Base-by-base conservation (phyloP, 371 early-diverging fungal species). In the Coemansia sp. region DNA sequence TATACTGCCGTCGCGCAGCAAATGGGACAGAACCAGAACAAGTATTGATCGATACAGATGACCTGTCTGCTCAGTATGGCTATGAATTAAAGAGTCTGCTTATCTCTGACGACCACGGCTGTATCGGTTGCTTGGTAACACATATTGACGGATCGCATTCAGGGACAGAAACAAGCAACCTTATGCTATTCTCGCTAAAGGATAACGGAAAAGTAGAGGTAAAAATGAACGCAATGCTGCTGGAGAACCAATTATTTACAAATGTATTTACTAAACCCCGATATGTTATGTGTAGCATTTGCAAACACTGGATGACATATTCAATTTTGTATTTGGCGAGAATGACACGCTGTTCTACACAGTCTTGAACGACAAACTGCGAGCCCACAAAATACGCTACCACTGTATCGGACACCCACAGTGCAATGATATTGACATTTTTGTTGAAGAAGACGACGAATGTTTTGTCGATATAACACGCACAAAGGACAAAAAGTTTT, bases 241-340 rank as follows among this genome's bases (percentile, higher is more conserved):
- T 34, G 48, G 40, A 31, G 16, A 55, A 13, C 5, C 24, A 16
- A 21, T 40, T 1, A 14, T 26, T 54, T 13, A 14, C 16, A 8
- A n/a, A 18, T n/a, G 6, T 21, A 11, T 31, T 21, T 22, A 13
- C 53, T 39, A 48, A 18, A 5, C 4, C 2, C 68, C 40, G 37
- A 18, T 14, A 21, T 56, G 37, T 11, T 18, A 3, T 24, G 16
- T 56, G 56, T 78, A 79, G 80, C 60, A 67, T 22, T 45, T 67
- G 81, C 85, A 88, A 63, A 81, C 82, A 1, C 69, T 91, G n/a
- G 82, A 85, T 26, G 82, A 83, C 37, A 87, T 91, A 0, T 91
- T 90, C 78, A 90, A 90, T 69, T 92, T 92, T 82, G 90, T 89
- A 4, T 93, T 92, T 91, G 85, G 84, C 34, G 80, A 84, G 58